Evolutionary conservation across 768 basidiomycete genomes (phyloP), one percentile per base, ranked within the genome.

Genomic region (Mycena albidolilacea): DNA sequence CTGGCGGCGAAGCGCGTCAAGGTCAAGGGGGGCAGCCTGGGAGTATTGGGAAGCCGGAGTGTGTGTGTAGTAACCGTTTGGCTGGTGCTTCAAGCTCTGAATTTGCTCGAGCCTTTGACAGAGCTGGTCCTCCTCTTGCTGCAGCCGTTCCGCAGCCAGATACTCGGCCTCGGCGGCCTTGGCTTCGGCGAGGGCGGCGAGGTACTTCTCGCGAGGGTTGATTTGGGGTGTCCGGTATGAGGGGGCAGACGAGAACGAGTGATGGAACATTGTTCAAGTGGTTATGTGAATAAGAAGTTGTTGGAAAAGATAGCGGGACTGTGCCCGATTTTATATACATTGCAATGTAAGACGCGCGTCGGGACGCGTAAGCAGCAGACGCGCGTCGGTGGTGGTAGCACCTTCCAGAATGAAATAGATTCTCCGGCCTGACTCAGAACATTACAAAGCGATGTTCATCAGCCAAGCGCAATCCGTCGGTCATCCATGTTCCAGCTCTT

Each of bases 161-260:
- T 83, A 84, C 55, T 84, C 81, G 14, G 80, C 79, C 73, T 85
- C 83, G 10, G 85, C 84, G 60, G 82, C 80, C 70, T 80, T 79
- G 21, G 81, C 82, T 65, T 81, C 78, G 11, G 84, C 82, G 30
- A 85, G 75, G 30, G 85, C 83, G 54, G 81, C 79, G 37, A 84
- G 75, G 73, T 86, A 85, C 37, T 78, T 81, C 35, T 83, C 79
- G 83, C 81, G 48, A 43, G 83, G 77, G 48, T 58, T 77, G 67
- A 71, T 58, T 74, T 9, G 63, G 63, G 63, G 55, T 71, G 50
- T 67, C 69, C 65, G 48, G 38, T 69, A 75, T 5, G 38, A 48
- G 55, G 10, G 65, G 70, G 58, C 38, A 44, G 62, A n/a, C n/a
- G 39, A 41, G 39, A 23, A 43, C 3, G 41, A 43, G 7, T 14